These are phyloP conservation scores for Talaromyces sp. DNA, from an alignment of 2,329 filamentous ascomycete genomes.

Conservation along the genomic window DNA sequence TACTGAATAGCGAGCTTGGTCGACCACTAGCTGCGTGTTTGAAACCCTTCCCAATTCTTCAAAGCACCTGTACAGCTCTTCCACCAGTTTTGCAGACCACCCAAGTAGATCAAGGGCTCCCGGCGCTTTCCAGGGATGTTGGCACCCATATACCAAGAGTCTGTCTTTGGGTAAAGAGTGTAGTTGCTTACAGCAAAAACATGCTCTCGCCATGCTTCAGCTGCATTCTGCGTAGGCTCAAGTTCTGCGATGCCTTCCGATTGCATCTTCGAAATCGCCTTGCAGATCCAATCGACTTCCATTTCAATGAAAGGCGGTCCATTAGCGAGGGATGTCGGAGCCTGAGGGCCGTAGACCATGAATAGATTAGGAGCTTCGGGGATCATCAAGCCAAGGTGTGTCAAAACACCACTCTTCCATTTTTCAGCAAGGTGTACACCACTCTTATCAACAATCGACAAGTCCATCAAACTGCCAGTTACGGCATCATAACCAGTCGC, in stretches of 20 bases:
- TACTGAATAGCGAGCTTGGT: too few relatives aligned
- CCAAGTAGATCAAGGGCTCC: conserved; percentile 49
- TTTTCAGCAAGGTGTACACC: conserved; percentile 12
- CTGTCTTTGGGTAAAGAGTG: conserved; percentile 21
- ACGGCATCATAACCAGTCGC: conserved; percentile 46
- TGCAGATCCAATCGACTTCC: conserved; percentile 34
- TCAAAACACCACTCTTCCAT: conserved; percentile 19
- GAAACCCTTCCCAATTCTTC: conserved; percentile 14
- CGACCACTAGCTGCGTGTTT: not conserved
- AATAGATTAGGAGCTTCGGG: conserved; percentile 51
- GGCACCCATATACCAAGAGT: conserved; percentile 29
- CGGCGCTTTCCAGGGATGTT: conserved; percentile 34
- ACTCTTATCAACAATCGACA: conserved; percentile 30
- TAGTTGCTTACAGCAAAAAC: conserved; percentile 10
- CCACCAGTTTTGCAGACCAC: conserved; percentile 22
- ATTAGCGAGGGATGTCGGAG: conserved; percentile 37
- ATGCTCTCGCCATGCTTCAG: conserved; percentile 19
- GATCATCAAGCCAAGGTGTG: conserved; percentile 44
- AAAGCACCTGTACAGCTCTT: conserved; percentile 15
- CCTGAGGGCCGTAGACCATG: conserved; percentile 44
- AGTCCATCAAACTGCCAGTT: conserved; percentile 37
- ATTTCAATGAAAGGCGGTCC: conserved; percentile 39
- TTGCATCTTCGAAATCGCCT: conserved; percentile 20
- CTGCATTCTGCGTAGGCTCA: conserved; percentile 14
- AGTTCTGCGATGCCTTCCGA: conserved; percentile 7